These are phyloP conservation scores for Fusarium chaquense DNA, from an alignment of 2,329 filamentous ascomycete genomes.

Conservation along the genomic window DNA sequence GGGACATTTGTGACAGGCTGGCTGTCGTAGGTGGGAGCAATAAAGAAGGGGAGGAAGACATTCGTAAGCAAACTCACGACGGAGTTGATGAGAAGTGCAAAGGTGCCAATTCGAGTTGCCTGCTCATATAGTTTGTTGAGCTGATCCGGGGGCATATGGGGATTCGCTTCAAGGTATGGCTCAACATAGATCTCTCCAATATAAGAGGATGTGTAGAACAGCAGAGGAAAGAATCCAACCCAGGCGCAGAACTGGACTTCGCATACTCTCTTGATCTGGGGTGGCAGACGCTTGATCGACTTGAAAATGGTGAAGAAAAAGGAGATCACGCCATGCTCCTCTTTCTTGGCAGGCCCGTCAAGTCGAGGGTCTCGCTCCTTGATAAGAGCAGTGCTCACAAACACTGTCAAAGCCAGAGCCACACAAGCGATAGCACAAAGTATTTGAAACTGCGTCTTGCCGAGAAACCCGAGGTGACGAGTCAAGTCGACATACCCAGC, in stretches of 20 bases:
- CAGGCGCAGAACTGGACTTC: constrained; percentile 87
- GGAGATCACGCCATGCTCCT: constrained; percentile 74
- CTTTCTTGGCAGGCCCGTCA: constrained; percentile 71
- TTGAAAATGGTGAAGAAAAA: constrained; percentile 85
- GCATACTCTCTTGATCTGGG: constrained; percentile 85
- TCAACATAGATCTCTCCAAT: constrained; percentile 93
- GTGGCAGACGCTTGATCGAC: constrained; percentile 82
- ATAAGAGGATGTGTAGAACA: constrained; percentile 96
- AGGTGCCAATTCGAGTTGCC: constrained; percentile 87
- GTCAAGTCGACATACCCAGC: constrained; percentile 88
- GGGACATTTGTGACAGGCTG: constrained; percentile 51
- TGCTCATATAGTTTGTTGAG: constrained; percentile 85
- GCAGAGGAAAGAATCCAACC: constrained; percentile 95
- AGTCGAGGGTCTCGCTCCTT: constrained; percentile 83
- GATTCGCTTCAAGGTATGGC: constrained; percentile 80
- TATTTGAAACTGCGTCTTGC: constrained; percentile 91
- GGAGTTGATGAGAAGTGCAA: constrained; percentile 89
- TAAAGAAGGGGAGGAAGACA: constrained; percentile 85
- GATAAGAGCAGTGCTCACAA: constrained; percentile 76
- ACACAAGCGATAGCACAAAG: constrained; percentile 88
- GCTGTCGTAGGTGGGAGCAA: constrained; percentile 81
- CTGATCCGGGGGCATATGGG: constrained; percentile 79
- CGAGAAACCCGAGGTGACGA: constrained; percentile 80
- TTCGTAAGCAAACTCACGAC: constrained; percentile 86
- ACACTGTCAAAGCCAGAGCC: constrained; percentile 75